Conservation (phyloP, 305 asterid genomes). For the Rubia balearica region DNA sequence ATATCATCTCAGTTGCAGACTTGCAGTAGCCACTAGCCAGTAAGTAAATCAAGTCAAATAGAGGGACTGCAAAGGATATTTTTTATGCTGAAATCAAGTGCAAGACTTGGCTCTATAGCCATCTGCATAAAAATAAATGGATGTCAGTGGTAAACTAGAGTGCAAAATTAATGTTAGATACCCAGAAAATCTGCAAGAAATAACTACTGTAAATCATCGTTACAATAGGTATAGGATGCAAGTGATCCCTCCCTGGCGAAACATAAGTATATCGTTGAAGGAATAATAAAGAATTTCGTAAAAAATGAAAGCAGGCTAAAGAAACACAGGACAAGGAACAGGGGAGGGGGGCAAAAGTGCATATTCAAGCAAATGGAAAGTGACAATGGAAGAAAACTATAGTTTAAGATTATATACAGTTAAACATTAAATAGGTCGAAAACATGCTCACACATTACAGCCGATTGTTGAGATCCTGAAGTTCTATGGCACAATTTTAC, state of each 20-base stretch:
- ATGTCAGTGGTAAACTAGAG: conserved; percentile 17
- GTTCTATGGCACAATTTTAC: neutral
- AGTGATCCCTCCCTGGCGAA: neutral
- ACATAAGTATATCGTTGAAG: neutral
- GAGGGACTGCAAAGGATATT: conserved; percentile 50
- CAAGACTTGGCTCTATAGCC: conserved; percentile 78
- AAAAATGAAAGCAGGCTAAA: neutral
- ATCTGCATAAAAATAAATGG: conserved; percentile 44
- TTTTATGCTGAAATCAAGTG: conserved; percentile 73
- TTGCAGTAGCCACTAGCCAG: neutral
- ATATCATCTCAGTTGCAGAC: neutral
- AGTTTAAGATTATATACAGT: neutral
- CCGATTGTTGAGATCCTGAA: neutral
- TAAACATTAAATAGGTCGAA: neutral
- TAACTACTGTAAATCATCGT: neutral
- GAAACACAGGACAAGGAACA: neutral
- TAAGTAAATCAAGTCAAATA: neutral
- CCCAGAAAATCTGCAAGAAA: conserved; percentile 3
- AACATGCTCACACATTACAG: neutral
- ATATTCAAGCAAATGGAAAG: too few relatives aligned
- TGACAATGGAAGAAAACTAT: neutral
- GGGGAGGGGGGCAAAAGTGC: neutral
- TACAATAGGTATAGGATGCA: neutral
- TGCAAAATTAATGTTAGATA: neutral
- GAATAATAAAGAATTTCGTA: neutral